Evolutionary conservation across 1,284 basidiomycete genomes (phyloP).

Genomic region (Boletellus dicymbophilus): DNA sequence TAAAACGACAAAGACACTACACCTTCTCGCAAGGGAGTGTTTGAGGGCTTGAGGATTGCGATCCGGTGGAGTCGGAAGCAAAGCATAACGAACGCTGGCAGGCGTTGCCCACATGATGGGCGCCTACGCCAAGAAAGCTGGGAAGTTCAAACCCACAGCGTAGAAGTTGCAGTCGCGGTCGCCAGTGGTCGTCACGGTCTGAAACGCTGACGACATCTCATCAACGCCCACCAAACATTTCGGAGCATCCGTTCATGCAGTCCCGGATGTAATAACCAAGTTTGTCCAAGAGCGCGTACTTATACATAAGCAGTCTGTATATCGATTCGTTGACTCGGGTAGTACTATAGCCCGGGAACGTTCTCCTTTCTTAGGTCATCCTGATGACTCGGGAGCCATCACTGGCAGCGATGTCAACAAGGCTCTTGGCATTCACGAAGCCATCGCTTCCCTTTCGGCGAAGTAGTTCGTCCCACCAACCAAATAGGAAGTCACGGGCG

Average conservation of each 20-base stretch:
- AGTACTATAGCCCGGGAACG: too few species aligned
- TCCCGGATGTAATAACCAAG: too few species aligned
- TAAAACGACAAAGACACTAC: conserved; percentile 12
- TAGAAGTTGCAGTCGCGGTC: too few species aligned
- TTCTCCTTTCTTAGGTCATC: conserved; percentile 54
- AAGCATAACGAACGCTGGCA: conserved; percentile 11
- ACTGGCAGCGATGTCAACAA: conserved; percentile 65
- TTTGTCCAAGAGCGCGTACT: too few species aligned
- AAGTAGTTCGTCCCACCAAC: conserved; percentile 96
- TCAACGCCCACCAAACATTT: too few species aligned
- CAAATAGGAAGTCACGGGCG: conserved; percentile 94
- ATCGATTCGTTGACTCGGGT: too few species aligned
- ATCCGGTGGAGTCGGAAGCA: conserved; percentile 12
- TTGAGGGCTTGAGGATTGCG: conserved; percentile 3
- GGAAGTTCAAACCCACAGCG: too few species aligned
- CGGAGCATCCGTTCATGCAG: too few species aligned
- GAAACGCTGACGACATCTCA: too few species aligned
- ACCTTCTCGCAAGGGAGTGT: conserved; percentile 5
- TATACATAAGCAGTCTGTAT: too few species aligned
- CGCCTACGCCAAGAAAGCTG: too few species aligned
- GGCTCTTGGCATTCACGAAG: conserved; percentile 65
- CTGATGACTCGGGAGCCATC: conserved; percentile 78
- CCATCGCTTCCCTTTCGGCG: conserved; percentile 61
- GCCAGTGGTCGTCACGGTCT: too few species aligned
- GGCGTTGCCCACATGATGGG: conserved; percentile 20